phyloP scores from a whole-genome alignment of 805 yeast species.

The Kodamaea jinghongensis region DNA sequence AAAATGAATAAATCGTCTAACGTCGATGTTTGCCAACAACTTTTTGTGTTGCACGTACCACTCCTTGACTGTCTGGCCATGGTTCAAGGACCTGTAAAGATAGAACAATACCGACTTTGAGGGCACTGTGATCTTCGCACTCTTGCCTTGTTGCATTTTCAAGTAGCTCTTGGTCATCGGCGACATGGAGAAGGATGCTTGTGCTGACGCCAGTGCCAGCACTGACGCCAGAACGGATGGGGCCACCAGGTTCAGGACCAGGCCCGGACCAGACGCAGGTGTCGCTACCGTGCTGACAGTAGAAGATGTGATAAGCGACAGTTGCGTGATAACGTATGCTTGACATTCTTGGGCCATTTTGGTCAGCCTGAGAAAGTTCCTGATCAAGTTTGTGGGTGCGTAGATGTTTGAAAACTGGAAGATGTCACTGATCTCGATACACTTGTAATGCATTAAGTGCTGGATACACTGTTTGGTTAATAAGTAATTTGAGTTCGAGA shows the following conservation, averaged over 20 bases:
- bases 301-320: constrained; percentile 7
- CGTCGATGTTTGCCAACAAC: constrained; percentile 63
- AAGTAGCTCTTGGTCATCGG: constrained; percentile 7
- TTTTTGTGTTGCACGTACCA: constrained; percentile 76
- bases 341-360: constrained; percentile 81
- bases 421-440: constrained; percentile 78
- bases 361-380: constrained; percentile 58
- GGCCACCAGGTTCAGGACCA: constrained; percentile 3
- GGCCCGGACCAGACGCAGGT: constrained; percentile 8
- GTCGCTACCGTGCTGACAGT: constrained; percentile 13
- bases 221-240: constrained; percentile 2
- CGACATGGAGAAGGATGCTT: constrained; percentile 9
- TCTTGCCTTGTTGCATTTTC: not conserved
- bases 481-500: constrained; percentile 77
- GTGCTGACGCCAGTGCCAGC: constrained; percentile 5
- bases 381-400: constrained; percentile 81
- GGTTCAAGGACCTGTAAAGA: constrained; percentile 74
- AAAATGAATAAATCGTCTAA: constrained; percentile 80
- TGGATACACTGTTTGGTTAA: constrained; percentile 85
- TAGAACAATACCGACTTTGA: constrained; percentile 65
- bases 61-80: constrained; percentile 70
- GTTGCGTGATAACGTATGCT: constrained; percentile 59
- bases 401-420: constrained; percentile 87
- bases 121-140: constrained; percentile 39
- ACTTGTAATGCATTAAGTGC: constrained; percentile 85